Evolutionary conservation across 2,329 filamentous ascomycete genomes (phyloP).

Genomic region (Ophiocordyceps camponoti-rufipedis): DNA sequence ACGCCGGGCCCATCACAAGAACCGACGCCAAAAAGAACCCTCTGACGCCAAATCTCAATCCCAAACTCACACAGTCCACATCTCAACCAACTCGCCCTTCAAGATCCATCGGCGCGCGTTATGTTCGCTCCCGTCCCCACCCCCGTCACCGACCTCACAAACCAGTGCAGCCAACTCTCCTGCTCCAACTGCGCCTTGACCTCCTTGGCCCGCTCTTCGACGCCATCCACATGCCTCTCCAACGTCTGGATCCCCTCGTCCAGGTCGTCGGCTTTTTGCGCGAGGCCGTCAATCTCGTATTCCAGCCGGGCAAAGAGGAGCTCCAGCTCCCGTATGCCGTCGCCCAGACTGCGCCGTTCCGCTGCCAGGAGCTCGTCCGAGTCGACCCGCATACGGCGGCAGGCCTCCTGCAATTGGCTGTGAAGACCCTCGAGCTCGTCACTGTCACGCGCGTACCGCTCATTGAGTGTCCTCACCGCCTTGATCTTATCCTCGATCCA

Average conservation of each 20-base stretch:
- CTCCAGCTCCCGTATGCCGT: constrained; percentile 63
- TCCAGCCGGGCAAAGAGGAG: constrained; percentile 70
- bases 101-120: constrained; percentile 8
- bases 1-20: too few species aligned
- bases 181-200: constrained; percentile 44
- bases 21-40: not conserved
- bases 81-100: not conserved
- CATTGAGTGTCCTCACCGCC: constrained; percentile 39
- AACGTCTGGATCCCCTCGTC: constrained; percentile 69
- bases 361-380: constrained; percentile 51
- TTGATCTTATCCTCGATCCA: constrained; percentile 44
- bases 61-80: not conserved
- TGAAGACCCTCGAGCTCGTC: constrained; percentile 50
- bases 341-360: constrained; percentile 49
- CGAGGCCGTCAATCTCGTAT: constrained; percentile 73
- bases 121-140: constrained; percentile 43
- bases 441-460: constrained; percentile 41
- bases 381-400: constrained; percentile 46
- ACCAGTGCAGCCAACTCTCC: constrained; percentile 47
- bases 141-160: constrained; percentile 41
- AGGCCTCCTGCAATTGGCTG: constrained; percentile 50
- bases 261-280: constrained; percentile 67
- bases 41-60: not conserved
- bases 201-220: constrained; percentile 45
- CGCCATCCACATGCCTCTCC: constrained; percentile 55